Conservation (phyloP, 2,329 filamentous ascomycete species). For the Colletotrichum incanum region DNA sequence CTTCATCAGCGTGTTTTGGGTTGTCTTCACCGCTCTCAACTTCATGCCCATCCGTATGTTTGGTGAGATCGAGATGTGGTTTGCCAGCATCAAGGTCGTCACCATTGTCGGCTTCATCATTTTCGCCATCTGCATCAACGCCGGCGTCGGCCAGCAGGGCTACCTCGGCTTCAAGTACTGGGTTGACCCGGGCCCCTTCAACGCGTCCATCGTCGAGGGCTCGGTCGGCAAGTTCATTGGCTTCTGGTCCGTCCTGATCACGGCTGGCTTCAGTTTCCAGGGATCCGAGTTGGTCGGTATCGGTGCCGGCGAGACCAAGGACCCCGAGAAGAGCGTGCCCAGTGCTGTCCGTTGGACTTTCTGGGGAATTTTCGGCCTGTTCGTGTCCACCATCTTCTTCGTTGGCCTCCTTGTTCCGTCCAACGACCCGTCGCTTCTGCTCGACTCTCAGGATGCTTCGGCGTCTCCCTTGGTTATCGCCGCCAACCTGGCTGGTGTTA, state of each 20-base stretch:
- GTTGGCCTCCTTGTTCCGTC: conserved; percentile 80
- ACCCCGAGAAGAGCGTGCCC: conserved; percentile 81
- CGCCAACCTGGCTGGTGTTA: conserved; percentile 74
- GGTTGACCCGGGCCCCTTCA: conserved; percentile 78
- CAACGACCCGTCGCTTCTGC: conserved; percentile 68
- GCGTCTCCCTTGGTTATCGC: conserved; percentile 78
- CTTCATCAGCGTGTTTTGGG: conserved; percentile 82
- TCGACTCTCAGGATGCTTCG: conserved; percentile 69
- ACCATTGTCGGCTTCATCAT: conserved; percentile 84
- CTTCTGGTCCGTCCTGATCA: conserved; percentile 79
- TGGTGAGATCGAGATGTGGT: conserved; percentile 85
- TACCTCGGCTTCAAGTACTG: conserved; percentile 83
- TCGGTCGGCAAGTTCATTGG: conserved; percentile 75
- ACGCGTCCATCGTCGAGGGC: conserved; percentile 70
- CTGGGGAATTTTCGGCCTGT: conserved; percentile 81
- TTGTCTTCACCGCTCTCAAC: conserved; percentile 78
- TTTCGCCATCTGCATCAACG: conserved; percentile 82
- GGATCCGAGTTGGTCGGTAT: conserved; percentile 84
- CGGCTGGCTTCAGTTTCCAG: conserved; percentile 79
- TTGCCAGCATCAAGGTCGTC: conserved; percentile 83
- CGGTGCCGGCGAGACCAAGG: conserved; percentile 82
- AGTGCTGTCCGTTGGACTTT: conserved; percentile 82
- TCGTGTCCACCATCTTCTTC: conserved; percentile 77
- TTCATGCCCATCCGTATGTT: conserved; percentile 81
- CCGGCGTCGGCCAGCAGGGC: conserved; percentile 78